A percentile compares a stretch with the other conserved stretches of the same genome.
These are phyloP conservation scores for Phialophora expanda DNA, from an alignment of 2,329 filamentous ascomycete species.

Conservation along the genomic window DNA sequence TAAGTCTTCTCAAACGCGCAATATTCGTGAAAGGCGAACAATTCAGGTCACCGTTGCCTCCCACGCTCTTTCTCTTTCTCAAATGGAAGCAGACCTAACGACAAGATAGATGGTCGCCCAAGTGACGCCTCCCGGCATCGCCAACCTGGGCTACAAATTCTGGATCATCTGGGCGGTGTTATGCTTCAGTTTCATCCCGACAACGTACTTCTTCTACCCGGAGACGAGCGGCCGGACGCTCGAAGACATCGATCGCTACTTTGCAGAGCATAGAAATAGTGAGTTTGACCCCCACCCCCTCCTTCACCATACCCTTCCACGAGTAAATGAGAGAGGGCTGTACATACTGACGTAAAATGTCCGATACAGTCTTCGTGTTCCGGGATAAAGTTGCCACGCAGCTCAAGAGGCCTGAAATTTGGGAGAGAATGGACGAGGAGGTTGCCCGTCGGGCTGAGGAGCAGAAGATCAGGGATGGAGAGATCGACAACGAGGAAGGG, in stretches of 20 bases:
- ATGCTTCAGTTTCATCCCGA: slow-evolving; percentile 41
- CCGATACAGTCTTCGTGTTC: slow-evolving; percentile 29
- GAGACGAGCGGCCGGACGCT: slow-evolving; percentile 43
- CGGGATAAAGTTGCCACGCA: slow-evolving; percentile 36
- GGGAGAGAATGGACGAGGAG: slow-evolving; percentile 31
- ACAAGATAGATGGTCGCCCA: slow-evolving; percentile 41
- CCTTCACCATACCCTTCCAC: background rate
- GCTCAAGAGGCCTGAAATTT: slow-evolving; percentile 32
- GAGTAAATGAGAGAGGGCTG: background rate
- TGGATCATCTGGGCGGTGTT: slow-evolving; percentile 44
- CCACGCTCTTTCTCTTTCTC: too few species aligned
- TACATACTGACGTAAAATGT: background rate
- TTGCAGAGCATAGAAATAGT: slow-evolving; percentile 36
- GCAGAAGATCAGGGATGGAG: slow-evolving; percentile 25
- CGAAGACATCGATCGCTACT: slow-evolving; percentile 45
- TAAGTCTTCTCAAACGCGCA: background rate
- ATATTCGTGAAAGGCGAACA: background rate
- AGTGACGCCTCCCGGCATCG: slow-evolving; percentile 43
- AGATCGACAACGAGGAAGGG: slow-evolving; percentile 14
- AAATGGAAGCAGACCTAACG: background rate
- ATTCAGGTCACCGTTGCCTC: background rate
- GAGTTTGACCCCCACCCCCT: background rate
- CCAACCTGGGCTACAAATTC: slow-evolving; percentile 44
- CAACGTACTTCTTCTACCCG: slow-evolving; percentile 44
- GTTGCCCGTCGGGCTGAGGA: slow-evolving; percentile 26